Conservation (phyloP, 345 rosid species). For the Dipteronia sinensis region DNA sequence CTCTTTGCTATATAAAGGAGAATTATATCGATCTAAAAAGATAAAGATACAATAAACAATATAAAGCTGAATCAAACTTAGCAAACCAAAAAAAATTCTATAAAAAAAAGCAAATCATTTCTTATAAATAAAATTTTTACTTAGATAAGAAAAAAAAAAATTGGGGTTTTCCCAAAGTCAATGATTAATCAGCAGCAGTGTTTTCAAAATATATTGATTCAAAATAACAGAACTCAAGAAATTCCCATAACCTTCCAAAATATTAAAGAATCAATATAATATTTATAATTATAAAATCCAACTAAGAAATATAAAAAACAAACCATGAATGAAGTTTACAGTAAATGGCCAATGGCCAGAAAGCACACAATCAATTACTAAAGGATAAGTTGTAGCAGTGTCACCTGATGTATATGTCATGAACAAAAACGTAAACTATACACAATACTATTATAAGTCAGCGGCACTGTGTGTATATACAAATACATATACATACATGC, state of each 20-base stretch:
- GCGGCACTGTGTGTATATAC: background rate
- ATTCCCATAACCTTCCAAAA: background rate
- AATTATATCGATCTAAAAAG: background rate
- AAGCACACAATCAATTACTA: background rate
- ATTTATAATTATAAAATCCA: background rate
- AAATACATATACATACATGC: background rate
- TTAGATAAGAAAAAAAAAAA: background rate
- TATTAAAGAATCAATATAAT: background rate
- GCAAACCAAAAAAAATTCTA: background rate
- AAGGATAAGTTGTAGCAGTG: no score
- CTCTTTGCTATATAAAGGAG: background rate
- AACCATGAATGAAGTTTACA: background rate
- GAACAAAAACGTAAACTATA: background rate
- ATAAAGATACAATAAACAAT: background rate
- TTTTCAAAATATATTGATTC: background rate
- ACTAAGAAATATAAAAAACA: background rate
- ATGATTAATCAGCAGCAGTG: slow-evolving; percentile 1
- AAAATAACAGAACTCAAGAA: background rate
- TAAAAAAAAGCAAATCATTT: background rate
- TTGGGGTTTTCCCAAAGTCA: background rate
- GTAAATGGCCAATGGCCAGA: background rate
- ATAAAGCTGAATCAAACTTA: background rate
- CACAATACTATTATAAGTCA: background rate
- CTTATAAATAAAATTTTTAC: background rate
- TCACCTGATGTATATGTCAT: background rate